These are phyloP conservation scores for Aquanectria penicillioides DNA, from an alignment of 2,329 filamentous ascomycete species.

Conservation along the genomic window DNA sequence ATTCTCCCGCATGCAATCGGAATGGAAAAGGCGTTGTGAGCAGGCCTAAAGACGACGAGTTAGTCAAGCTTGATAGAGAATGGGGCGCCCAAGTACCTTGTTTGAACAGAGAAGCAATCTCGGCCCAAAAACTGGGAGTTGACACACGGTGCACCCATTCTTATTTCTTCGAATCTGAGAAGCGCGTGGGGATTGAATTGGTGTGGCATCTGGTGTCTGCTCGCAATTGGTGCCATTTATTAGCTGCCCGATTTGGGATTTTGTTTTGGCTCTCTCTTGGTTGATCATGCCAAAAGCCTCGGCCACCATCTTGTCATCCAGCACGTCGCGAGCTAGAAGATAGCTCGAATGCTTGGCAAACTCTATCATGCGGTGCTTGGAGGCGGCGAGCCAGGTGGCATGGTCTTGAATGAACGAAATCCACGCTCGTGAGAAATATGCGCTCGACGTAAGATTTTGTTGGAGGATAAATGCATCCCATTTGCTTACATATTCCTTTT, in stretches of 20 bases:
- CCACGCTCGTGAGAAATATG: slow-evolving; percentile 63
- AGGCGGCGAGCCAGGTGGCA: slow-evolving; percentile 61
- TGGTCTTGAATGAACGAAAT: slow-evolving; percentile 62
- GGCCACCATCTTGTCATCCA: slow-evolving; percentile 56
- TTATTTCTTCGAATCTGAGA: slow-evolving; percentile 53
- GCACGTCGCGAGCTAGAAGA: slow-evolving; percentile 58
- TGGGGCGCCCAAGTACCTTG: slow-evolving; percentile 51
- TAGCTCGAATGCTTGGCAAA: slow-evolving; percentile 65
- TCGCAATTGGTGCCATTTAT: slow-evolving; percentile 21
- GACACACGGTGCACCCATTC: slow-evolving; percentile 60
- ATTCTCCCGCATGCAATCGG: slow-evolving; percentile 53
- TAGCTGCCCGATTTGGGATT: slow-evolving; percentile 18
- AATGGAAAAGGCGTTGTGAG: slow-evolving; percentile 58
- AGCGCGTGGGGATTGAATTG: slow-evolving; percentile 44
- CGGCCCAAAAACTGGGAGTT: slow-evolving; percentile 58
- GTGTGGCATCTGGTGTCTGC: slow-evolving; percentile 23
- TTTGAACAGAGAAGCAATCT: slow-evolving; percentile 61
- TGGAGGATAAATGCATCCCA: slow-evolving; percentile 67
- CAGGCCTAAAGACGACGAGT: slow-evolving; percentile 51
- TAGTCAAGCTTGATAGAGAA: slow-evolving; percentile 22
- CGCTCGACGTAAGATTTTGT: slow-evolving; percentile 61
- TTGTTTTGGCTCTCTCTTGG: slow-evolving; percentile 48
- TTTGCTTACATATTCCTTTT: slow-evolving; percentile 68
- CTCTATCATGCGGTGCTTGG: slow-evolving; percentile 60
- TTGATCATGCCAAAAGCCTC: slow-evolving; percentile 56